A percentile compares a stretch with the other conserved stretches of the same genome.
phyloP scores from a whole-genome alignment of 2,329 filamentous ascomycete genomes.

The Alternaria metachromatica region DNA sequence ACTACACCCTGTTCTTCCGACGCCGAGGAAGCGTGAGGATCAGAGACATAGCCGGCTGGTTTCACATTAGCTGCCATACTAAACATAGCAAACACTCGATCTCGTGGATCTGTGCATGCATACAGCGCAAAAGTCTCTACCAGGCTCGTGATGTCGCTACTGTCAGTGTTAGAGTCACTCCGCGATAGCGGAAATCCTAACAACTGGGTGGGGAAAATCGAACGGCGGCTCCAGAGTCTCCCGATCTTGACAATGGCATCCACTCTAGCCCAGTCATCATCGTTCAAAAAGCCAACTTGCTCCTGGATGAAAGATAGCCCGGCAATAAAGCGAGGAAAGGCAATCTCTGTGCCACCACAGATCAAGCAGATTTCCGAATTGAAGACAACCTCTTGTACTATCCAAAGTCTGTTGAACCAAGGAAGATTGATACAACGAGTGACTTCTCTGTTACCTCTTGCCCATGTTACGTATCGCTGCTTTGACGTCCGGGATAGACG shows the following conservation, averaged over 20 bases:
- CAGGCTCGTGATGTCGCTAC: neutral
- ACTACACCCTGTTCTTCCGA: accelerated
- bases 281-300: accelerated
- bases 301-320: neutral
- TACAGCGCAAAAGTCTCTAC: neutral
- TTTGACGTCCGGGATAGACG: neutral
- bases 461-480: accelerated
- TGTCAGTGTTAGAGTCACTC: too few species aligned
- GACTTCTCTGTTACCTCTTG: neutral
- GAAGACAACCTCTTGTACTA: neutral
- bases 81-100: neutral
- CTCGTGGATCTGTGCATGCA: neutral
- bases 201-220: too few species aligned
- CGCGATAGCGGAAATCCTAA: too few species aligned
- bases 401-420: neutral
- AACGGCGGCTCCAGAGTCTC: neutral
- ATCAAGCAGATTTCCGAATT: neutral
- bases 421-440: neutral
- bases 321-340: neutral
- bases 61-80: neutral
- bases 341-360: neutral
- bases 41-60: accelerated
- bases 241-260: neutral
- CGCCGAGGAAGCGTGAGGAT: too few species aligned
- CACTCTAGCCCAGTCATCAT: neutral